Conservation (phyloP, 2,329 filamentous ascomycete species). For the Calonectria pauciramosa region DNA sequence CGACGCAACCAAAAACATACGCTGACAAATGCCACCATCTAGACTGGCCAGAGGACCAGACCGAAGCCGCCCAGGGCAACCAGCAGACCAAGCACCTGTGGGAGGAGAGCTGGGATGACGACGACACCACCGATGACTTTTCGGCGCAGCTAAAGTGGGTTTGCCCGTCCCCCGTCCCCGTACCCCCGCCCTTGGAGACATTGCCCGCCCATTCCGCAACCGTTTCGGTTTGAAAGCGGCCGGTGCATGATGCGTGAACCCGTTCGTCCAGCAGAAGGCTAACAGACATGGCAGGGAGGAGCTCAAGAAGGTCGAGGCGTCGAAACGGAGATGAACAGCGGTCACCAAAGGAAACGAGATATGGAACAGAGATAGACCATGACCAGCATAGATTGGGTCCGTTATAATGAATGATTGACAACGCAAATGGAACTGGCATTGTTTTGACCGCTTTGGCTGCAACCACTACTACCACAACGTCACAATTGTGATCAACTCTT, state of each 20-base stretch:
- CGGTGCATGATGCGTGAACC: background rate
- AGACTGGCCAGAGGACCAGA: conserved; percentile 96
- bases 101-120: conserved; percentile 99
- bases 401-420: conserved; percentile 37
- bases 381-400: conserved; percentile 35
- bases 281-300: conserved; percentile 75
- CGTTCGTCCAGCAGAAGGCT: conserved; percentile 10
- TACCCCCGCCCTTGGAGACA: background rate
- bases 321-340: conserved; percentile 69
- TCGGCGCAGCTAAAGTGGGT: conserved; percentile 92
- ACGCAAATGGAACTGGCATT: conserved; percentile 15
- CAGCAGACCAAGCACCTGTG: conserved; percentile 85
- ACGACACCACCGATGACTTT: conserved; percentile 97
- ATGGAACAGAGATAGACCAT: conserved; percentile 38
- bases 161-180: background rate
- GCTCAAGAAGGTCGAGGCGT: conserved; percentile 90
- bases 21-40: conserved; percentile 16
- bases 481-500: background rate
- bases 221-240: background rate
- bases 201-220: background rate
- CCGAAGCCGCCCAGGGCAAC: conserved; percentile 80
- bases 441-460: background rate
- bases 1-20: background rate
- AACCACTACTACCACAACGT: background rate
- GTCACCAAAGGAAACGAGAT: conserved; percentile 39